Conservation (phyloP, 129 eudicot species). For the Escallonia herrerae region DNA sequence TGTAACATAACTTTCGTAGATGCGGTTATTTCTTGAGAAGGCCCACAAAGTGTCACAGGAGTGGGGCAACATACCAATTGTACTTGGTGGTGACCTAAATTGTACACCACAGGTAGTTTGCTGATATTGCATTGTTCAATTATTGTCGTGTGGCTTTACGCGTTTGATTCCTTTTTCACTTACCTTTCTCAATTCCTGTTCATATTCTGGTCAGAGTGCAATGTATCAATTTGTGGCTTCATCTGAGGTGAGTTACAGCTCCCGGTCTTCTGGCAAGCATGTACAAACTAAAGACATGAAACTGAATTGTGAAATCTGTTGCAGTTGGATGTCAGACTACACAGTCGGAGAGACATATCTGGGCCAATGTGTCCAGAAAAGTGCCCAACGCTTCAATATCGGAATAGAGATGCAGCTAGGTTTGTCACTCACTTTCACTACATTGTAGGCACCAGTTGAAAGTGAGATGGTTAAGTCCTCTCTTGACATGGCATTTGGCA, state of each 20-base stretch:
- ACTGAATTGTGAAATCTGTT: conserved; percentile 5
- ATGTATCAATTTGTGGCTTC: conserved; percentile 65
- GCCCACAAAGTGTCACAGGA: conserved; percentile 56
- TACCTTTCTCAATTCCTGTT: conserved; percentile 12
- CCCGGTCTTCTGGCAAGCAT: background rate
- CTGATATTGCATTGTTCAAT: background rate
- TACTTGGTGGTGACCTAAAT: conserved; percentile 77
- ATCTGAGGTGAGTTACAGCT: conserved; percentile 48
- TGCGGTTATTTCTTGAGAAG: conserved; percentile 66
- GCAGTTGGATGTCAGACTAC: conserved; percentile 62
- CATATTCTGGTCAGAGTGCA: conserved; percentile 57
- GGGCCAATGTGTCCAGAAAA: conserved; percentile 43
- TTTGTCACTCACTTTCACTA: background rate
- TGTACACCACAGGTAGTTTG: conserved; percentile 61
- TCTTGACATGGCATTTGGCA: background rate
- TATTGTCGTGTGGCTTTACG: background rate
- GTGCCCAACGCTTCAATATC: conserved; percentile 16
- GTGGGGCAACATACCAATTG: conserved; percentile 69
- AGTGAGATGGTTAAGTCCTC: background rate
- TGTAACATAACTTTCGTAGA: conserved; percentile 29
- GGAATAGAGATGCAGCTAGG: conserved; percentile 31
- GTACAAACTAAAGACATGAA: conserved; percentile 1
- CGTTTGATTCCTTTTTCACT: background rate
- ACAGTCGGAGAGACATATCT: conserved; percentile 58
- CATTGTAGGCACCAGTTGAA: background rate